Evolutionary conservation across 1,284 basidiomycete species (phyloP).

Genomic region (Leccinum pseudoinsigne): DNA sequence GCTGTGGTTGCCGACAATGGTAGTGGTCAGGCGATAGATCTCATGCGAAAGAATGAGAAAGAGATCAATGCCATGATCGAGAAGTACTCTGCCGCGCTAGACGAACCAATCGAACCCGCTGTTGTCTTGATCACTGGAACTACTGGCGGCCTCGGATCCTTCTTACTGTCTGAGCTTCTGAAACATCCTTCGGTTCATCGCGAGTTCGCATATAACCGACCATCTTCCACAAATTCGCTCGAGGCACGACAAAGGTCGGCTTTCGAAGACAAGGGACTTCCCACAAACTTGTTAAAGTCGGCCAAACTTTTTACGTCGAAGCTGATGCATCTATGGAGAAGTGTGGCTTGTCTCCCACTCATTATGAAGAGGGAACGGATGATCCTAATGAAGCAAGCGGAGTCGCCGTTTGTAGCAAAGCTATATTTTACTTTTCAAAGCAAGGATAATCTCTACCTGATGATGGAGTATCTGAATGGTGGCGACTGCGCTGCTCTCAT

Average conservation of each 20-base stretch:
- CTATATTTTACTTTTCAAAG: constrained; percentile 99
- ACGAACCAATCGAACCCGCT: not conserved
- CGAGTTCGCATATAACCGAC: constrained; percentile 29
- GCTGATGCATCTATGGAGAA: constrained; percentile 14
- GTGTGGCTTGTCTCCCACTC: constrained; percentile 6
- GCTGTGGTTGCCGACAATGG: constrained; percentile 3
- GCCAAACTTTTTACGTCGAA: constrained; percentile 16
- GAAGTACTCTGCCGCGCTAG: constrained; percentile 4
- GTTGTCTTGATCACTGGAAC: constrained; percentile 33
- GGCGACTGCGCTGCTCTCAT: constrained; percentile 97
- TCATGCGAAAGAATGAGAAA: not conserved
- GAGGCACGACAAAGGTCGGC: constrained; percentile 9
- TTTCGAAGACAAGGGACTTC: constrained; percentile 15
- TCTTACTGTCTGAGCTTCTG: constrained; percentile 24
- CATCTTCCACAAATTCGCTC: constrained; percentile 4
- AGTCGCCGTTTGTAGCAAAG: constrained; percentile 99
- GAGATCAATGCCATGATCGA: constrained; percentile 21
- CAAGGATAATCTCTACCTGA: constrained; percentile 96
- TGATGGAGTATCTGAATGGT: constrained; percentile 98
- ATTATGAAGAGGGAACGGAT: constrained; percentile 69
- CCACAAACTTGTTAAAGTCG: constrained; percentile 3
- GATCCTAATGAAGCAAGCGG: constrained; percentile 99
- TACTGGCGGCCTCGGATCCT: constrained; percentile 33
- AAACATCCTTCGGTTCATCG: constrained; percentile 11
- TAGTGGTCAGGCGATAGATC: not conserved